Evolutionary conservation across 169 alveolate species (phyloP).

Genomic region (Babesia bigemina): DNA sequence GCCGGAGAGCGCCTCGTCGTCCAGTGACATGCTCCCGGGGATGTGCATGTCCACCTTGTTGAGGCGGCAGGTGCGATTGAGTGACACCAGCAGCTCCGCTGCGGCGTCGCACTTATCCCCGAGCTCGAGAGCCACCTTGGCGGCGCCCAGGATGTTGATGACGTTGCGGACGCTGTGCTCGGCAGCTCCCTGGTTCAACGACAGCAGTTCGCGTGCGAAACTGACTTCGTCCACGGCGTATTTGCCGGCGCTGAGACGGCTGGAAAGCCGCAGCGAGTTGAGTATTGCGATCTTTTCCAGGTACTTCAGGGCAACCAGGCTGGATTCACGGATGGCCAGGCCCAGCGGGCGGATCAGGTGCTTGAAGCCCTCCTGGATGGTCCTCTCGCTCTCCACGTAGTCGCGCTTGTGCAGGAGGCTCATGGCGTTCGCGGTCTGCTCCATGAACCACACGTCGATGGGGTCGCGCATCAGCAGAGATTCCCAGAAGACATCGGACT

Average conservation of each 20-base stretch:
- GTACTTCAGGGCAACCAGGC: slow-evolving; percentile 42
- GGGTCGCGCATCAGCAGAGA: slow-evolving; percentile 56
- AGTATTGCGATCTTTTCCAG: slow-evolving; percentile 43
- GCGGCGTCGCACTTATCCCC: slow-evolving; percentile 43
- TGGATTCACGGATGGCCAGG: slow-evolving; percentile 52
- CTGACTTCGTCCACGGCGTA: slow-evolving; percentile 13
- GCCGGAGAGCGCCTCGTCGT: slow-evolving; percentile 13
- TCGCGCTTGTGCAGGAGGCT: slow-evolving; percentile 30
- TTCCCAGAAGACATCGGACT: slow-evolving; percentile 44
- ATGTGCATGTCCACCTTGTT: slow-evolving; percentile 35
- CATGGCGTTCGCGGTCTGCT: slow-evolving; percentile 41
- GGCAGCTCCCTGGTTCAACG: slow-evolving; percentile 3
- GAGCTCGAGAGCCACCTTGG: slow-evolving; percentile 53
- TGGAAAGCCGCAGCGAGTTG: slow-evolving; percentile 20
- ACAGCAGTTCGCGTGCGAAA: slow-evolving; percentile 20
- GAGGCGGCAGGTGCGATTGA: slow-evolving; percentile 36
- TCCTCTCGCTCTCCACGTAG: slow-evolving; percentile 15
- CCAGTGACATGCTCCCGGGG: slow-evolving; percentile 40
- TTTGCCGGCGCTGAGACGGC: slow-evolving; percentile 26
- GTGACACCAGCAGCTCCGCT: slow-evolving; percentile 24
- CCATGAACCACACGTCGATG: slow-evolving; percentile 62
- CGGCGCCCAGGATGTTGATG: slow-evolving; percentile 43
- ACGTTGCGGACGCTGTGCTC: background rate
- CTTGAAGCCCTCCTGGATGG: slow-evolving; percentile 41
- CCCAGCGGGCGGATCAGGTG: slow-evolving; percentile 57